Base-by-base conservation (phyloP, 768 basidiomycete genomes). In the Asterophora lycoperdoides region DNA sequence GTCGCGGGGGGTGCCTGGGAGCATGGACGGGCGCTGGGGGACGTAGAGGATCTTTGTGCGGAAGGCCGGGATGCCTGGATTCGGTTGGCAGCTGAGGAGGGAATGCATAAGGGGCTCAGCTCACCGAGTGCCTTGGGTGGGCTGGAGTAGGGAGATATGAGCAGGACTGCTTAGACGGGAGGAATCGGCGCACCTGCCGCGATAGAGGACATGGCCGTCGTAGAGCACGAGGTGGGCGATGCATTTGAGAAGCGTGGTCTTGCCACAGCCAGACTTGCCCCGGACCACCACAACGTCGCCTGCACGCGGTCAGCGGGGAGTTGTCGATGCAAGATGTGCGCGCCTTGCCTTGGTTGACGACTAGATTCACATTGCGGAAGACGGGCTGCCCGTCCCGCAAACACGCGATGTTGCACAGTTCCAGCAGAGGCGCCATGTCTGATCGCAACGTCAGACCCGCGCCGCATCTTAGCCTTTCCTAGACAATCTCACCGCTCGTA, bases 21-120 rank as follows among this genome's bases (percentile, higher is more conserved):
- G 78, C n/a, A 94, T 72, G 1, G 91, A 87, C 0, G 93, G 86
- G 34, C 93, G 74, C 65, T 95, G 93, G 1, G 93, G 92, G 19
- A 94, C 83, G 63, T 95, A 95, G 50, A 84, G 77, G 2, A 95
- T 82, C 46, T 75, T 77, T 0, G 85, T 91, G 43, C 93, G 81
- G 67, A 83, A 95, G 14, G 63, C 61, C 2, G 93, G 89, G 18
- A 93, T 78, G 10, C 86, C 90, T 86, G 20, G 4, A n/a, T n/a
- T n/a, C n/a, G n/a, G n/a, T n/a, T n/a, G n/a, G n/a, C n/a, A n/a
- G n/a, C n/a, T n/a, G n/a, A n/a, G n/a, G n/a, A n/a, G n/a, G n/a
- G n/a, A n/a, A n/a, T n/a, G n/a, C n/a, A n/a, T n/a, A n/a, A n/a
- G n/a, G n/a, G n/a, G n/a, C n/a, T n/a, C n/a, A 32, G 49, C 67